Evolutionary conservation across 2,329 filamentous ascomycete genomes (phyloP), one percentile per base, ranked within the genome.

Genomic region (Cordyceps pruinosa): DNA sequence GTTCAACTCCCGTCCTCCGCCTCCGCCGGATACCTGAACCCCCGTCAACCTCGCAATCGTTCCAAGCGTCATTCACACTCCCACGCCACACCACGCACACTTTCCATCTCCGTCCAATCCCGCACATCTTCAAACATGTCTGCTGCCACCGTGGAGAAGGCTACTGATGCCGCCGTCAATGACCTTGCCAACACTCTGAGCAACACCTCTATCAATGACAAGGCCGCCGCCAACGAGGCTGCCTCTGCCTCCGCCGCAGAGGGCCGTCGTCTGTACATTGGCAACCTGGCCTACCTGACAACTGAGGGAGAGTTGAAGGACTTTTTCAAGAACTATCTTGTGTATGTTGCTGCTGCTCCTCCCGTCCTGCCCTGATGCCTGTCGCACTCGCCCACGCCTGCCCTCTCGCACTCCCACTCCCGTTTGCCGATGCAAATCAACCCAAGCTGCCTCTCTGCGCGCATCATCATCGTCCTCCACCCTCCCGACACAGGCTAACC

Each of bases 281-380:
- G 94, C 83, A 99, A 99, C 84, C 89, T 99, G 86, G 94, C 94
- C 72, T 99, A 99, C 78, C 92, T 93, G 87, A 97, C 94, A 87
- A 96, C 91, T 77, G 94, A 97, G 89, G 94, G 89, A 88, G 91
- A 97, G 87, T 90, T 99, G 85, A 96, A 95, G 84, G 89, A 94
- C 70, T 99, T 99, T 85, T 99, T 99, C 88, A 93, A 94, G 84
- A 89, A 87, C 78, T 97, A 96, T 84, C 88, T 94, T 82, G 90
- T 99, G 94, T 99, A 85, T 84, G 93, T 89, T 49, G 47, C 37
- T 42, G n/a, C 44, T 15, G 2, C 32, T 21, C 10, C n/a, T n/a
- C n/a, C n/a, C n/a, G n/a, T 19, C 19, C 19, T 25, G 53, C 53
- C 25, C 3, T 34, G n/a, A 26, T 34, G 15, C n/a, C 19, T 15